Base-by-base conservation (phyloP, 345 rosid species). In the Citrus maxima region DNA sequence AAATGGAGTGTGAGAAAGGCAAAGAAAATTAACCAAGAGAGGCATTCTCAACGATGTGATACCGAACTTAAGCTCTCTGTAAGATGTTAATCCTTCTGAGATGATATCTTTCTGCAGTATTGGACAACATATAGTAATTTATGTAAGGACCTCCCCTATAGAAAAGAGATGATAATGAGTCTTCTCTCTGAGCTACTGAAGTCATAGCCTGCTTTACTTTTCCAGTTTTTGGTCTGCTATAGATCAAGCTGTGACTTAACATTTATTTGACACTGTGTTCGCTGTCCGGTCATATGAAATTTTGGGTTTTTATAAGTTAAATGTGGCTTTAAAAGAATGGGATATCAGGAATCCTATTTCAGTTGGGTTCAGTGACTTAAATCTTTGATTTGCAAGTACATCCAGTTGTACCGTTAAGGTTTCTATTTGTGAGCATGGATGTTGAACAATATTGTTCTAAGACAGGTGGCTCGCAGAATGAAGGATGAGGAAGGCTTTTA, bases 401-500 rank as follows among this genome's bases (percentile, higher is more conserved):
- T 25, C 25, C 34, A 27, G 73, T 19, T 35, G 32, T 63, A 32
- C 25, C 56, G 35, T 61, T 80, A 67, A 34, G 6, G 66, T 80
- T 84, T 82, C 74, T 75, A 77, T 70, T 58, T 27, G 30, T 59
- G 19, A 73, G 79, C 25, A 59, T 60, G 64, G 37, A 74, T 77
- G 79, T 82, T 80, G 64, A 67, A 77, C 70, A 77, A 49, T 82
- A 58, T 38, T 49, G 61, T 81, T 51, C 67, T 75, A 67, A 64
- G 74, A 81, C 89, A 96, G 99, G 99, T 96, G 78, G 99, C 99
- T 81, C 89, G 84, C 64, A 96, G 87, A 85, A 90, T 96, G 93
- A 93, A 89, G 85, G 90, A 88, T 77, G 99, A 96, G 84, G 97
- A 93, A 80, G 97, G 98, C 80, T 96, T 96, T 88, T 96, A 90